Evolutionary conservation across 106 monocot genomes (phyloP), one percentile per base, ranked within the genome.

Genomic region (Cymbidium sinense): DNA sequence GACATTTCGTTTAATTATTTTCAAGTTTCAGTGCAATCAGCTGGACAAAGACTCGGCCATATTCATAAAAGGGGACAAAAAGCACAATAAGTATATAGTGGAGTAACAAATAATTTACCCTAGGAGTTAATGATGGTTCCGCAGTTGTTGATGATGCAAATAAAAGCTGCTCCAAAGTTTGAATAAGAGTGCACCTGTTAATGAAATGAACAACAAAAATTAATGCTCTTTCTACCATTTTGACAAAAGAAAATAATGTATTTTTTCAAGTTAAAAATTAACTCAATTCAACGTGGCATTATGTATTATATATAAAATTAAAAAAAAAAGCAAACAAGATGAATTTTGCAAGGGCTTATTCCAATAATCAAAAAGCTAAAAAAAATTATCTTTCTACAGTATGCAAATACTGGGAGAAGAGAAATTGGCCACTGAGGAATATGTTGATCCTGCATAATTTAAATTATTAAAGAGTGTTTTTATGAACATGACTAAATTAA

Each of bases 101-200:
- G 18, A n/a, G 58, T 35, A 31, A 50, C 20, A 81, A 50, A 43
- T 13, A 11, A 64, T 34, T 65, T 95, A 96, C 96, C 90, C 90
- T 78, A 17, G 92, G 90, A 64, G 94, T 99, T 50, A 99, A 83
- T 76, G 86, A 70, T 70, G 89, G 95, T 70, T 99, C 94, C 43
- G 88, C 81, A 76, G 88, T 82, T 65, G 85, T 80, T 54, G 89
- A 87, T 12, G 92, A 89, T 41, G 90, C 74, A 90, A 87, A 95
- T 43, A 99, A 80, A 82, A 95, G 87, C 67, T 99, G 90, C 85
- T 99, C 94, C 62, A 95, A 75, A 73, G 83, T 87, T 85, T 95
- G 94, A 84, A 99, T 90, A 74, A 99, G 86, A 65, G 83, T 88
- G 73, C 94, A 98, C 76, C 96, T 96, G 85, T 75, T 44, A 71